These are phyloP conservation scores for Fusarium duplospermum DNA, from an alignment of 2,329 filamentous ascomycete species.

Conservation along the genomic window DNA sequence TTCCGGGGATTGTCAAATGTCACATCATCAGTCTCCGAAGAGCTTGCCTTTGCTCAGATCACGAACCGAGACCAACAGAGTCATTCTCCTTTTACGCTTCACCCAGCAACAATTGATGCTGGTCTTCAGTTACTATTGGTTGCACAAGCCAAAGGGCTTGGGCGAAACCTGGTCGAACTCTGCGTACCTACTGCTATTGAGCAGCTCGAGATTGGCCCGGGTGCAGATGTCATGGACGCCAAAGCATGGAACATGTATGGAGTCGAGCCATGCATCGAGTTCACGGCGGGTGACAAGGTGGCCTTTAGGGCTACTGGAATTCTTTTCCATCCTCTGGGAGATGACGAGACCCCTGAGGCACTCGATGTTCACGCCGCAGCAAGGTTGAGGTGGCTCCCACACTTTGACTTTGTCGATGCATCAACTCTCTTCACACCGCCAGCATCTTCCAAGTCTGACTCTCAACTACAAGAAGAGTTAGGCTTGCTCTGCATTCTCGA, in stretches of 20 bases:
- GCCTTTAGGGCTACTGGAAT: background rate
- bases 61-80: background rate
- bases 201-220: slow-evolving; percentile 1
- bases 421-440: slow-evolving; percentile 11
- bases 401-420: slow-evolving; percentile 9
- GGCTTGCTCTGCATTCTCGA: slow-evolving; percentile 6
- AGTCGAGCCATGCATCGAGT: background rate
- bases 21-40: background rate
- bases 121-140: slow-evolving; percentile 10
- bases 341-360: background rate
- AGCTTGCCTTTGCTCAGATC: background rate
- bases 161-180: background rate
- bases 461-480: slow-evolving; percentile 8
- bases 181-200: slow-evolving; percentile 12
- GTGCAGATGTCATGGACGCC: slow-evolving; percentile 2
- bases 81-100: slow-evolving; percentile 5
- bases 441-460: background rate
- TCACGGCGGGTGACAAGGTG: background rate
- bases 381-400: slow-evolving; percentile 15
- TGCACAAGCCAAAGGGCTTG: background rate
- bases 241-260: slow-evolving; percentile 12
- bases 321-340: background rate
- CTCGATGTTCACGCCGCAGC: slow-evolving; percentile 2
- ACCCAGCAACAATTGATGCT: slow-evolving; percentile 16
- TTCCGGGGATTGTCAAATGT: background rate